Evolutionary conservation across 352 stramenopile species (phyloP), one percentile per base, ranked within the genome.

Genomic region (Pythium rhizo-oryzae): DNA sequence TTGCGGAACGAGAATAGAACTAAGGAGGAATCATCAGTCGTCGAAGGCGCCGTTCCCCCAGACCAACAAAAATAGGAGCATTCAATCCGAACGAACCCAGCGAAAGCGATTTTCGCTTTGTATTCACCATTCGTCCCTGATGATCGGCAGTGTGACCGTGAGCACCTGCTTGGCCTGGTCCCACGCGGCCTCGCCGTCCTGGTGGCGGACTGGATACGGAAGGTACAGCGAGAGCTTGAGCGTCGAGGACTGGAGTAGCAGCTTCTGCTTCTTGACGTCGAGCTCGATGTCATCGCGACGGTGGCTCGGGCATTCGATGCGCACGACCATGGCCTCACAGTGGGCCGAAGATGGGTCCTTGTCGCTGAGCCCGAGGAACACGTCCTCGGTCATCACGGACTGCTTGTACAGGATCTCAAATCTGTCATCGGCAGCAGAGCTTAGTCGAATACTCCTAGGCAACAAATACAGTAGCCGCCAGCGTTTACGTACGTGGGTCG

Each of bases 381-480:
- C 80, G 64, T 93, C 86, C 57, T 96, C 88, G 0, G 86, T 91
- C 86, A 92, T 93, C 41, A 96, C 85, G 37, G 75, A 88, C 71
- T 96, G 88, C 74, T 94, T 93, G 77, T 93, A 94, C 43, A 93
- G 63, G 55, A 96, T 82, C 69, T 93, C 88, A 67, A 90, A 92
- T n/a, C 83, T 69, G 41, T 54, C 16, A 52, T 3, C 55, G 21
- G 23, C 23, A 39, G 70, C 25, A 63, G 19, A 46, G 16, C 15
- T 69, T n/a, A 24, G 21, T 46, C 1, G 2, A 41, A 41, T 21
- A 21, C 24, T 37, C 25, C 9, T 43, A 2, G 41, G 13, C 18
- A 21, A 21, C 35, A 47, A 41, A 8, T 41, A n/a, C n/a, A n/a
- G n/a, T 8, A 41, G 12, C 8, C 35, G 12, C 35, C 8, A 41